Base-by-base conservation (phyloP, 345 rosid species). In the Noccaea bulbosa region DNA sequence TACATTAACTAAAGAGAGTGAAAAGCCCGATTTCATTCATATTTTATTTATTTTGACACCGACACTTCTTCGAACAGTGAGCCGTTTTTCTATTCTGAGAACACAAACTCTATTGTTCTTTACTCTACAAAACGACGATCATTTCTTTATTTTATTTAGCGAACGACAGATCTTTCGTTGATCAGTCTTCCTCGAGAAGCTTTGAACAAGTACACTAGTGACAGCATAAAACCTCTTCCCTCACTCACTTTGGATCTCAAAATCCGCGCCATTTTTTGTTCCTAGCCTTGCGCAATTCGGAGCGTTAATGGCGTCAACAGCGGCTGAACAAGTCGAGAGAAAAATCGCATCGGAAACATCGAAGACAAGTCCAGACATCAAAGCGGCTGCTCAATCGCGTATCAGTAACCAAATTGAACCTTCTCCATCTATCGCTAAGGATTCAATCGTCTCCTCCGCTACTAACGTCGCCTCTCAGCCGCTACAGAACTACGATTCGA, bases 381-480 rank as follows among this genome's bases (percentile, higher is more conserved):
- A 52, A 46, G 55, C 44, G 14, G 50, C 64, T n/a, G 69, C 15
- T 17, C 27, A 58, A 11, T 73, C 85, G 50, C 40, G 52, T 11
- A 67, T 61, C 46, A 71, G 11, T 43, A 80, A 44, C 79, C 80
- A 64, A 43, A 65, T 68, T 16, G 81, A 67, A 45, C 32, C 74
- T 2, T 61, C 75, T 59, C 77, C 79, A 12, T 77, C 81, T 37
- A 77, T 73, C 50, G 77, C 87, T 7, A 73, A 69, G 66, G 84
- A 83, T 10, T 85, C 80, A 80, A 77, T 89, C 32, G 51, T 78
- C 77, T 81, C 89, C 12, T 86, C 68, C 37, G 96, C 97, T 57
- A 66, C 83, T 65, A 88, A 79, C 16, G 66, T 86, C 78, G 69
- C 96, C 35, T 74, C 95, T 24, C 90, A 89, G 80, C 88, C 93